A percentile compares a stretch with the other conserved stretches of the same genome.
Evolutionary conservation across 257 asterid species (phyloP).

Genomic region (Solanum chilense): DNA sequence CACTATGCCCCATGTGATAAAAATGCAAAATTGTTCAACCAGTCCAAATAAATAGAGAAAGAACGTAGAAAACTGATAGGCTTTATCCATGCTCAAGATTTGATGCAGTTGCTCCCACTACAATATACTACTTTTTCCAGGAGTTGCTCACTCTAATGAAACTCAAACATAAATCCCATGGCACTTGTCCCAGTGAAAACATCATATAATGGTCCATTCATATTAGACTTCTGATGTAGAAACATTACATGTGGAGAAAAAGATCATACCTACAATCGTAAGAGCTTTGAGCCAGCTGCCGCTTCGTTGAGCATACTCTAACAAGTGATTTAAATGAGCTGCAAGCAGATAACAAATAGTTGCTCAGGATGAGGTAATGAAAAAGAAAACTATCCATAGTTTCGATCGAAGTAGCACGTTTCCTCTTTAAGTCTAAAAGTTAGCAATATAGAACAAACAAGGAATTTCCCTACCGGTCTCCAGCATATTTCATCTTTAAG

Average conservation of each 20-base stretch:
- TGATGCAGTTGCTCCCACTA: neutral
- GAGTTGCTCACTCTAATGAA: neutral
- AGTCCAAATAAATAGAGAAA: neutral
- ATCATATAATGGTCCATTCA: neutral
- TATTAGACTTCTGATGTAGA: neutral
- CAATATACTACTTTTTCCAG: neutral
- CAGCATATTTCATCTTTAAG: neutral
- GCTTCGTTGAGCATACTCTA: conserved; percentile 56
- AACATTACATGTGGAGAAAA: neutral
- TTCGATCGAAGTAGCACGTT: neutral
- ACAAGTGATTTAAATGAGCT: conserved; percentile 93
- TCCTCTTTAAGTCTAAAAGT: neutral
- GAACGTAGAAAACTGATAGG: neutral
- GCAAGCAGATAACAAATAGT: conserved; percentile 21
- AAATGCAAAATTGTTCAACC: neutral
- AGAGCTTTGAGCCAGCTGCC: conserved; percentile 56
- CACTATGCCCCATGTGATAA: neutral
- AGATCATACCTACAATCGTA: conserved; percentile 53
- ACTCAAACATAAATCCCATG: neutral
- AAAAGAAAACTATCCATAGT: neutral
- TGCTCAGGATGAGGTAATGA: neutral
- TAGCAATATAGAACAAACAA: neutral
- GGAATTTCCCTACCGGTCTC: neutral
- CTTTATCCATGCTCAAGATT: neutral
- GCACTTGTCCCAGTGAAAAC: neutral